Base-by-base conservation (phyloP, 768 basidiomycete genomes). In the Mycena rosella region DNA sequence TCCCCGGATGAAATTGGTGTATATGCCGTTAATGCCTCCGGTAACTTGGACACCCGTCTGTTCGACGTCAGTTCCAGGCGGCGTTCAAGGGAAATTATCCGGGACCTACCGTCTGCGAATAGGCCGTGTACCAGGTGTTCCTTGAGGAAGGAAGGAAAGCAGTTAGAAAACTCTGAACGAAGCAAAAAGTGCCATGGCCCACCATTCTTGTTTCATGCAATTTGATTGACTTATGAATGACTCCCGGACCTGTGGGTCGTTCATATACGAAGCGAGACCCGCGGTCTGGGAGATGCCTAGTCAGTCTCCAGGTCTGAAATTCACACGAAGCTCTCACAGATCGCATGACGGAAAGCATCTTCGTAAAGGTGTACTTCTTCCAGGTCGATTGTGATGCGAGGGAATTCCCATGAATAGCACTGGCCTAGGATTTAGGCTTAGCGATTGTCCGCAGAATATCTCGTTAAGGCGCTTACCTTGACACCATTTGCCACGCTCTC, bases 91-190 rank as follows among this genome's bases (percentile, higher is more conserved):
- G 20, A 44, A 13, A n/a, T 5, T 1, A 20, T 20, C 26, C 18
- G 8, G 27, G 57, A 15, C 45, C 32, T 27, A 60, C 59, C 47
- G 59, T 40, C 24, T 18, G 17, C 5, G 63, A 56, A 27, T 64
- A 64, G 42, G n/a, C 40, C 7, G 53, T 48, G 45, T 64, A 64
- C 63, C 63, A 64, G n/a, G 54, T 64, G 32, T 55, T 57, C 63
- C 61, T 63, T 14, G 24, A 36, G 32, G 18, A 30, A 26, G 40
- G n/a, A n/a, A n/a, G n/a, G n/a, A n/a, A n/a, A n/a, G n/a, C n/a
- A n/a, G 14, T 4, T 24, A 14, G 24, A 11, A 44, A 44, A 13
- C 20, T 26, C 47, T 13, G 24, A 26, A 26, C 14, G n/a, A 17
- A n/a, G 14, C 22, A 26, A 20, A 48, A 13, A 3, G 38, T 44